Evolutionary conservation across 1,284 basidiomycete genomes (phyloP).

Genomic region (Boletus nobilissimus): DNA sequence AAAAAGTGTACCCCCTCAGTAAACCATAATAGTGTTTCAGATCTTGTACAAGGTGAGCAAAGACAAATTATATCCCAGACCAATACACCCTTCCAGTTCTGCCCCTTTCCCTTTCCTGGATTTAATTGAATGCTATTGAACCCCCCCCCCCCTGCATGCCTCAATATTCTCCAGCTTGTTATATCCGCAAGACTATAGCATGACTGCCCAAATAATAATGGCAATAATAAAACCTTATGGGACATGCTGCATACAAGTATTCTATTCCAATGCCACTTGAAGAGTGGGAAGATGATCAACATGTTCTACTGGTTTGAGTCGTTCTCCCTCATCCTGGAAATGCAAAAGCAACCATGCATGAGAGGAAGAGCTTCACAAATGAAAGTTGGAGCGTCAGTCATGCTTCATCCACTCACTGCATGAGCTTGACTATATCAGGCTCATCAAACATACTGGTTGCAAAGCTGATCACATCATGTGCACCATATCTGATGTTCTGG

Average conservation of each 20-base stretch:
- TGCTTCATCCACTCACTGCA: constrained; percentile 81
- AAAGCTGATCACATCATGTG: constrained; percentile 79
- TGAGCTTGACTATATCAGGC: constrained; percentile 80
- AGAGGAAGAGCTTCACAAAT: constrained; percentile 58
- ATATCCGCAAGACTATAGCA: constrained; percentile 63
- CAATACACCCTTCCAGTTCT: constrained; percentile 56
- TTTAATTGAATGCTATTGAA: constrained; percentile 62
- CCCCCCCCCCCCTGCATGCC: constrained; percentile 68
- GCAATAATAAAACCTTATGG: constrained; percentile 49
- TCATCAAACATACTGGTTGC: constrained; percentile 79
- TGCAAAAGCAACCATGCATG: constrained; percentile 53
- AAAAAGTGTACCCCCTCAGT: too few relatives aligned
- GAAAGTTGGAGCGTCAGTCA: constrained; percentile 74
- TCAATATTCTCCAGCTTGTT: constrained; percentile 68
- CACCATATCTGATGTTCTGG: constrained; percentile 70
- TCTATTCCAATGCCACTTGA: constrained; percentile 77
- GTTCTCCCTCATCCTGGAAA: constrained; percentile 70
- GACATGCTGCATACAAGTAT: constrained; percentile 76
- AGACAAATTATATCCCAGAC: constrained; percentile 52
- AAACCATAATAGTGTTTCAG: too few relatives aligned
- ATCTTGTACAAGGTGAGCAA: constrained; percentile 47
- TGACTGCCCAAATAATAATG: constrained; percentile 21
- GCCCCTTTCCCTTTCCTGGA: constrained; percentile 61
- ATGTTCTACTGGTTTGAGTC: constrained; percentile 84
- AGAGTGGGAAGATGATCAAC: constrained; percentile 82